Evolutionary conservation across 306 rosid species (phyloP).

Genomic region (Malus sieversii): DNA sequence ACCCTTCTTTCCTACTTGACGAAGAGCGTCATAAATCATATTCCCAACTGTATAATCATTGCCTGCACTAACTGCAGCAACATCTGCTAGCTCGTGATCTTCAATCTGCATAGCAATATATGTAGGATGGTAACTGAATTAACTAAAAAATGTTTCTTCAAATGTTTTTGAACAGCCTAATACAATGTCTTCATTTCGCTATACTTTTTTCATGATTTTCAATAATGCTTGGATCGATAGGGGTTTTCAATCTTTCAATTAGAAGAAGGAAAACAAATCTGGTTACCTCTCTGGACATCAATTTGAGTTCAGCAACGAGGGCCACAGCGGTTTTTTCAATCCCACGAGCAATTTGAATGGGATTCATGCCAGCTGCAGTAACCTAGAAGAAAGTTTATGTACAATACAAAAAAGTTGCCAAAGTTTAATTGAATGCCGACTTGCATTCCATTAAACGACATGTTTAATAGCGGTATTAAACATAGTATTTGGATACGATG

Average conservation of each 20-base stretch:
- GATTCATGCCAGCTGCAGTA: constrained; percentile 85
- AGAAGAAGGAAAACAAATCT: neutral
- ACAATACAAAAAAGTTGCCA: neutral
- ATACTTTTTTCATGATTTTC: neutral
- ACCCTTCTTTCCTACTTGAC: constrained; percentile 70
- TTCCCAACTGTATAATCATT: constrained; percentile 72
- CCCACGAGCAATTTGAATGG: constrained; percentile 84
- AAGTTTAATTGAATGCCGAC: neutral
- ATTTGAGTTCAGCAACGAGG: constrained; percentile 69
- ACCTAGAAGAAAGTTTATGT: constrained; percentile 39
- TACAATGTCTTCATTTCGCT: neutral
- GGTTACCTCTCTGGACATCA: constrained; percentile 71
- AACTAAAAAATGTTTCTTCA: neutral
- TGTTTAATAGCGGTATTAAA: neutral
- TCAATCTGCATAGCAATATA: constrained; percentile 48
- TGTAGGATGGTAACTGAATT: constrained; percentile 17
- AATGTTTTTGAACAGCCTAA: neutral
- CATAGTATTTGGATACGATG: too few relatives aligned
- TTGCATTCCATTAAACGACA: too few relatives aligned
- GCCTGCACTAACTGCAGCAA: constrained; percentile 91
- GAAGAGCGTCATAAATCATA: constrained; percentile 73
- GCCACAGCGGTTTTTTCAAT: constrained; percentile 78
- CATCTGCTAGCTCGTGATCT: constrained; percentile 72
- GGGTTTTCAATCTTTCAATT: neutral
- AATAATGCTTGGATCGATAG: neutral